Percentiles rank a stretch among this genome's conserved stretches.
These are phyloP conservation scores for Euphorbia lathyris DNA, from an alignment of 345 rosid species.

Conservation along the genomic window DNA sequence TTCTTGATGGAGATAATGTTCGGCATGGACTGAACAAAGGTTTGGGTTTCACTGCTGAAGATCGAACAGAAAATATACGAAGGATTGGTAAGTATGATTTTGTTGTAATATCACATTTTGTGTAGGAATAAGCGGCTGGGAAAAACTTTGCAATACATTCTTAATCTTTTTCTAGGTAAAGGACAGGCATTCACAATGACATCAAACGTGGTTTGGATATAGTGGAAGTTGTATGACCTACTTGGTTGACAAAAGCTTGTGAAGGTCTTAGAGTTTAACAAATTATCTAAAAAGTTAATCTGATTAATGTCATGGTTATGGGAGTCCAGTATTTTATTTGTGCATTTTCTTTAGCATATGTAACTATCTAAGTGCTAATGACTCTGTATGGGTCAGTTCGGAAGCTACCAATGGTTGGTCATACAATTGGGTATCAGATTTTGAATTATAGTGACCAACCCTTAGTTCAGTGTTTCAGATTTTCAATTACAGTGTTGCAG, in stretches of 20 bases:
- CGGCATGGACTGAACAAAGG: constrained; percentile 85
- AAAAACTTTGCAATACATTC: background rate
- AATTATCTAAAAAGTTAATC: background rate
- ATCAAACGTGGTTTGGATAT: background rate
- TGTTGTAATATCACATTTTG: background rate
- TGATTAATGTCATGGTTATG: background rate
- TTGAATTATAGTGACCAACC: background rate
- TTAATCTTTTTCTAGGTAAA: background rate
- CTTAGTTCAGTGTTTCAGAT: background rate
- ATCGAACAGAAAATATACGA: constrained; percentile 85
- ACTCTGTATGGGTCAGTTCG: background rate
- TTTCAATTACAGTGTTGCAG: background rate
- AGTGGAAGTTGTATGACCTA: constrained; percentile 7
- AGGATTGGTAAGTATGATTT: constrained; percentile 70
- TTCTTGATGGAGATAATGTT: constrained; percentile 91
- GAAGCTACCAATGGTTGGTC: background rate
- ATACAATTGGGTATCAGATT: background rate
- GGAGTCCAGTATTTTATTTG: background rate
- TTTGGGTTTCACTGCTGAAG: constrained; percentile 80
- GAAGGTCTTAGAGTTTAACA: background rate
- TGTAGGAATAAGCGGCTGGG: background rate
- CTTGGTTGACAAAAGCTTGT: background rate
- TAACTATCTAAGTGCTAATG: background rate
- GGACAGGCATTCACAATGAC: background rate
- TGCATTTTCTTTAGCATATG: background rate